Evolutionary conservation across 768 basidiomycete species (phyloP).

Genomic region (Lactifluus pinguis): DNA sequence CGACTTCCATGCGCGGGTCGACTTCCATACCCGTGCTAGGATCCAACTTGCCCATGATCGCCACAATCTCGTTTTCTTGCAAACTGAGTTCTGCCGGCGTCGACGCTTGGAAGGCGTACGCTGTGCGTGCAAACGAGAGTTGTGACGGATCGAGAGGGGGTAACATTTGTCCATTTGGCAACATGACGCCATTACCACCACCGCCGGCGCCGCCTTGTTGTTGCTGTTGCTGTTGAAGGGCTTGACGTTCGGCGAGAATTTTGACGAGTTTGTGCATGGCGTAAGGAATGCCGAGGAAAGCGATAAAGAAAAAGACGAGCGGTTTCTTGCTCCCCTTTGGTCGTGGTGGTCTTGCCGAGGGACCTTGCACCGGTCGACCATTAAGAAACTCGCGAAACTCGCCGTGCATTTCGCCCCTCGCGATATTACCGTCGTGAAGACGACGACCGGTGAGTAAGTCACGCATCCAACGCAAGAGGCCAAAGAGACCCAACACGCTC

Average conservation of each 20-base stretch:
- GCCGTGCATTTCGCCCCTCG: conserved; percentile 34
- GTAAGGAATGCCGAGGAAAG: conserved; percentile 87
- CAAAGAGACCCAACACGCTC: conserved; percentile 88
- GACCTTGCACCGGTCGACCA: conserved; percentile 49
- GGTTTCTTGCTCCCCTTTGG: conserved; percentile 82
- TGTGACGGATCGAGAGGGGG: conserved; percentile 69
- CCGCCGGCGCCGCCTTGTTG: conserved; percentile 1
- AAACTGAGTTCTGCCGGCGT: conserved; percentile 72
- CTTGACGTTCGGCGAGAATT: conserved; percentile 58
- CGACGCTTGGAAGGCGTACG: conserved; percentile 68
- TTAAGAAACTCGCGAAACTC: conserved; percentile 76
- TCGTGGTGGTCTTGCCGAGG: conserved; percentile 25
- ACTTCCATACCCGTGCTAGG: conserved; percentile 59
- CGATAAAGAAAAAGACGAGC: conserved; percentile 85
- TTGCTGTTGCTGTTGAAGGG: conserved; percentile 36
- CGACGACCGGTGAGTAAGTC: conserved; percentile 45
- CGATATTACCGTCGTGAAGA: conserved; percentile 22
- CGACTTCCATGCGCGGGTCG: conserved; percentile 50
- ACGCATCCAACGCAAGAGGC: conserved; percentile 78
- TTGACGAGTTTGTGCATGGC: conserved; percentile 87
- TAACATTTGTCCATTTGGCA: conserved; percentile 31
- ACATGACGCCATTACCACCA: conserved; percentile 19
- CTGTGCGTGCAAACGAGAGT: conserved; percentile 75
- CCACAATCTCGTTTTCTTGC: conserved; percentile 87
- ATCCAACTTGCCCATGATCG: conserved; percentile 75